Conservation (phyloP, 345 rosid species). For the Eucalyptus pauciflora region DNA sequence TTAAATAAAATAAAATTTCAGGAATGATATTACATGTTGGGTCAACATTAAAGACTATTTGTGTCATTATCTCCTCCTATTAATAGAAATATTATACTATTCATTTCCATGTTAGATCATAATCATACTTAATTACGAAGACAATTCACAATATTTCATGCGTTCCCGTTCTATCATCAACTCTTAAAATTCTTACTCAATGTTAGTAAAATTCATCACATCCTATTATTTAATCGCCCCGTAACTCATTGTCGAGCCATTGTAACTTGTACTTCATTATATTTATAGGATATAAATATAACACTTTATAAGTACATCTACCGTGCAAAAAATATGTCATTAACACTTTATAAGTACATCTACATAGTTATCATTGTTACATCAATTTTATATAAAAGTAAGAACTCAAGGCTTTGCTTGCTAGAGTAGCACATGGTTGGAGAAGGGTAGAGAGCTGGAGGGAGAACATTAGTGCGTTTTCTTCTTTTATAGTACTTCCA, state of each 20-base stretch:
- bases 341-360: background rate
- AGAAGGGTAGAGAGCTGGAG: background rate
- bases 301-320: background rate
- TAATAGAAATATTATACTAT: background rate
- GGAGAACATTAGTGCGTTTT: background rate
- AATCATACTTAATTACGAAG: background rate
- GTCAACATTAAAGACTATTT: background rate
- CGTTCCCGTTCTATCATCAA: background rate
- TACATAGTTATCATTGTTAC: background rate
- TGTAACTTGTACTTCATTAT: background rate
- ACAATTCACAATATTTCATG: background rate
- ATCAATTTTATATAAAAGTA: background rate
- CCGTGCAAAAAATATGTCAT: background rate
- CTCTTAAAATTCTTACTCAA: background rate
- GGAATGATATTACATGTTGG: rapidly evolving
- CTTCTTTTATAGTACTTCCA: background rate
- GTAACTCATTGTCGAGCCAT: background rate
- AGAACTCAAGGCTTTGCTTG: background rate
- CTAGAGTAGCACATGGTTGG: background rate
- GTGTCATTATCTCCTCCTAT: background rate
- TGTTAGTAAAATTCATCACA: background rate
- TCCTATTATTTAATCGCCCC: background rate
- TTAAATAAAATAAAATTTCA: background rate
- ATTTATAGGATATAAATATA: background rate
- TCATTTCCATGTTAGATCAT: background rate